Conservation (phyloP, 306 rosid species). For the Fragaria vesca region DNA sequence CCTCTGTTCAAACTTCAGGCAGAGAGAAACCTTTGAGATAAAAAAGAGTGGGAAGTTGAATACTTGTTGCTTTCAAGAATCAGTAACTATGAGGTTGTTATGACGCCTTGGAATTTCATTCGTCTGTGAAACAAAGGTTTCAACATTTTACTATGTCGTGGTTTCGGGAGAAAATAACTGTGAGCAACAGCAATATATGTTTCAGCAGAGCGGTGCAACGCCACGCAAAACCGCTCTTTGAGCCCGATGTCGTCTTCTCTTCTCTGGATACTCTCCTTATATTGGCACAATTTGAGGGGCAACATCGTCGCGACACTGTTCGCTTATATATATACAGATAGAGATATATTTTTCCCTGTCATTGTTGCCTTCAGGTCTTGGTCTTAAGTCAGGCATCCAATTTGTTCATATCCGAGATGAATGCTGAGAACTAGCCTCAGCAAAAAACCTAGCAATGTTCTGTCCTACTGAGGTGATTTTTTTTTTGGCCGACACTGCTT, state of each 20-base stretch:
- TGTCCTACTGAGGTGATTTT: background rate
- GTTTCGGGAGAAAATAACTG: background rate
- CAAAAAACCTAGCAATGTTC: background rate
- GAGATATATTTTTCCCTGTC: background rate
- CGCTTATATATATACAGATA: no score
- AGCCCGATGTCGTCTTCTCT: no score
- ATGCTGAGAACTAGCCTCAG: background rate
- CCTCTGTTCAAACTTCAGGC: background rate
- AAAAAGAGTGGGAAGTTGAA: background rate
- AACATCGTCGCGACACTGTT: no score
- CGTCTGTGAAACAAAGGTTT: background rate
- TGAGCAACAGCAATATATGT: background rate
- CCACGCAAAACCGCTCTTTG: no score
- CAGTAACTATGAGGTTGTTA: background rate
- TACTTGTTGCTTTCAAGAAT: background rate
- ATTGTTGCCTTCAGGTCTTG: background rate
- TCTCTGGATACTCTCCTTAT: no score
- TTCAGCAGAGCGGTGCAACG: no score
- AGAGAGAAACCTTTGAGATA: background rate
- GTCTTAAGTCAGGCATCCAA: background rate
- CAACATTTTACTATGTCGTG: background rate
- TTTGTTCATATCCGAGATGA: background rate
- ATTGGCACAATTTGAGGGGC: no score
- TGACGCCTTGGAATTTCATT: background rate
- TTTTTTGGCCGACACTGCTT: background rate